Base-by-base conservation (phyloP, 2,329 filamentous ascomycete species). In the Colletotrichum euphorbiae region DNA sequence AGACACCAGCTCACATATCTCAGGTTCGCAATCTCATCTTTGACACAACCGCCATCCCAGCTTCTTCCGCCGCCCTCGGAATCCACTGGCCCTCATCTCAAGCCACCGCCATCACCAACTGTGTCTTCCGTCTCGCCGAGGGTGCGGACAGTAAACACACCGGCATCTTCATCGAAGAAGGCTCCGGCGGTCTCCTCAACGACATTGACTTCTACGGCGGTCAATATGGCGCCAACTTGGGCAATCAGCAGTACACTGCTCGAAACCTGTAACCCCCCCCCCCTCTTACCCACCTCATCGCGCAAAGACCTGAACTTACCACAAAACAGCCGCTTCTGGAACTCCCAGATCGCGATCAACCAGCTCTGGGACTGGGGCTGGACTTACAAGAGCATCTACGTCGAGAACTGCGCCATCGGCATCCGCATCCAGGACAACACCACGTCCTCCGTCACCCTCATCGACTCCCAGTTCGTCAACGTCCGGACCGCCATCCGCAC, bases 301-400 rank as follows among this genome's bases (percentile, higher is more conserved):
- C 42, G 0, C 11, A 0, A n/a, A 1, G 15, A 12, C 13, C 0
- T 4, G 1, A 6, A 51, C 55, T 45, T 2, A 58, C 40, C 11
- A 21, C 5, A 4, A 3, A 3, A 2, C 40, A 46, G 55, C 8
- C 89, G 84, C 21, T 91, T 93, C 78, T 87, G 86, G 72, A 82
- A 85, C 69, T 87, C 88, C 71, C 81, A 89, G 72, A 91, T 89
- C 11, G 91, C 89, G 52, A 88, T 93, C 66, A 86, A 85, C 76
- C 89, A 92, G 81, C 86, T 90, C 70, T 93, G 91, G 91, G 87
- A 91, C 76, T 93, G 91, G 91, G 86, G 88, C 1, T 93, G 90
- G 89, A 90, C 88, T 5, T 91, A 92, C 81, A 91, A 91, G 78
- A 88, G 86, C 21, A 75, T 92, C 19, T 81, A 78, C 28, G 87